A percentile compares a stretch with the other conserved stretches of the same genome.
Conservation (phyloP, 345 rosid genomes). For the Rubroshorea leprosula region DNA sequence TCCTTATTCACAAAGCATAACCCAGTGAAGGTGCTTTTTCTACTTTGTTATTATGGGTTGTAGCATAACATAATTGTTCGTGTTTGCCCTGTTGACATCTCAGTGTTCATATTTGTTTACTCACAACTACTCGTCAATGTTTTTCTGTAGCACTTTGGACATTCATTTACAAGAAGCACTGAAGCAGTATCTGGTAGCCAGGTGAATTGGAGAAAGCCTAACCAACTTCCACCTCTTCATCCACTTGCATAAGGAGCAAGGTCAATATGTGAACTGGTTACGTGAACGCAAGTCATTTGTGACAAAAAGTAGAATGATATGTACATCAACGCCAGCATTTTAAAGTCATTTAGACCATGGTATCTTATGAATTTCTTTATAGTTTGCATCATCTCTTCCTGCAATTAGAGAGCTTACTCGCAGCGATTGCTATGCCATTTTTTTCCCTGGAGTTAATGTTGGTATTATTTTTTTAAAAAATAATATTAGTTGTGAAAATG, state of each 20-base stretch:
- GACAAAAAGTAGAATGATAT: conserved; percentile 1
- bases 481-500: too few species aligned
- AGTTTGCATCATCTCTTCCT: background rate
- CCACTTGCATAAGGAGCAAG: conserved; percentile 69
- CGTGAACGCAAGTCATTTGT: conserved; percentile 48
- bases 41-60: too few species aligned
- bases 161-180: conserved; percentile 40
- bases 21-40: too few species aligned
- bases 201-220: conserved; percentile 51
- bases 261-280: conserved; percentile 69
- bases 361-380: background rate
- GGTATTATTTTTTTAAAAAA: too few species aligned
- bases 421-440: too few species aligned
- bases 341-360: background rate
- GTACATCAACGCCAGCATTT: background rate
- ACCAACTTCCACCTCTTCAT: conserved; percentile 51
- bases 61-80: too few species aligned
- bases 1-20: too few species aligned
- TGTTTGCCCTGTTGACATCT: too few species aligned
- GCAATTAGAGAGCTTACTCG: too few species aligned
- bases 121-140: background rate
- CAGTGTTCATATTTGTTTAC: background rate
- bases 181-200: conserved; percentile 45
- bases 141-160: conserved; percentile 47
- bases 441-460: too few species aligned